phyloP scores from a whole-genome alignment of 2,329 filamentous ascomycete genomes.

The Penicillium freii region DNA sequence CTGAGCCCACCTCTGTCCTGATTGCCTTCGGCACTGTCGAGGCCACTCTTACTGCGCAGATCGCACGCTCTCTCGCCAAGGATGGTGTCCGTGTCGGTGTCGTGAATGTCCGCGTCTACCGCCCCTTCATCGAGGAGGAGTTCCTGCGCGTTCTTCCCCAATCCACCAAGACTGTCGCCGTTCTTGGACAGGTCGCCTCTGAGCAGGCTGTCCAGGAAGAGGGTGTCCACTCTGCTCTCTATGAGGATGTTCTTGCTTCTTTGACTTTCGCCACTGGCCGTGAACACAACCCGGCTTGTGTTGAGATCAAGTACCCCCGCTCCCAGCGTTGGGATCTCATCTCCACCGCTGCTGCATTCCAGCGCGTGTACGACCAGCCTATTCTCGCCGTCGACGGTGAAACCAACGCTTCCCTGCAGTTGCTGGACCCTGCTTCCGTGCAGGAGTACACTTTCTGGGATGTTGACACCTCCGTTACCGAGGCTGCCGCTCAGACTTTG shows the following conservation, averaged over 20 bases:
- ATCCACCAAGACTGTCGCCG: slow-evolving; percentile 71
- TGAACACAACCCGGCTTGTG: slow-evolving; percentile 61
- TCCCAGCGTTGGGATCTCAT: slow-evolving; percentile 62
- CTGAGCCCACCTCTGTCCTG: slow-evolving; percentile 73
- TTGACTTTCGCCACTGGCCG: slow-evolving; percentile 74
- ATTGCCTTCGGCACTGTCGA: slow-evolving; percentile 93
- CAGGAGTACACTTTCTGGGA: slow-evolving; percentile 96
- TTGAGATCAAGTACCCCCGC: slow-evolving; percentile 88
- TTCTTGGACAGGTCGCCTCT: slow-evolving; percentile 83
- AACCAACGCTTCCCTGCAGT: slow-evolving; percentile 48
- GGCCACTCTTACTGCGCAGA: slow-evolving; percentile 78
- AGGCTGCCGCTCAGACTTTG: slow-evolving; percentile 61
- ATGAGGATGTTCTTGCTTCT: slow-evolving; percentile 85
- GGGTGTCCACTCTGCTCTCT: slow-evolving; percentile 78
- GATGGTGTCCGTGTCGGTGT: slow-evolving; percentile 78
- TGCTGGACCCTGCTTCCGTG: slow-evolving; percentile 55
- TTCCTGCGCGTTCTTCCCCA: slow-evolving; percentile 80
- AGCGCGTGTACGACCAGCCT: slow-evolving; percentile 44
- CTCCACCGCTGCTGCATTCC: slow-evolving; percentile 46
- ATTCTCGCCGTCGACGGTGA: slow-evolving; percentile 31
- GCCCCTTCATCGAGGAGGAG: slow-evolving; percentile 91
- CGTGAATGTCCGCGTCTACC: slow-evolving; percentile 88
- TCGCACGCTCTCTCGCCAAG: slow-evolving; percentile 68
- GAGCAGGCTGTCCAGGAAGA: slow-evolving; percentile 70
- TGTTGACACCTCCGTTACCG: slow-evolving; percentile 68